Evolutionary conservation across 306 rosid genomes (phyloP).

Genomic region (Ormosia semicastrata): DNA sequence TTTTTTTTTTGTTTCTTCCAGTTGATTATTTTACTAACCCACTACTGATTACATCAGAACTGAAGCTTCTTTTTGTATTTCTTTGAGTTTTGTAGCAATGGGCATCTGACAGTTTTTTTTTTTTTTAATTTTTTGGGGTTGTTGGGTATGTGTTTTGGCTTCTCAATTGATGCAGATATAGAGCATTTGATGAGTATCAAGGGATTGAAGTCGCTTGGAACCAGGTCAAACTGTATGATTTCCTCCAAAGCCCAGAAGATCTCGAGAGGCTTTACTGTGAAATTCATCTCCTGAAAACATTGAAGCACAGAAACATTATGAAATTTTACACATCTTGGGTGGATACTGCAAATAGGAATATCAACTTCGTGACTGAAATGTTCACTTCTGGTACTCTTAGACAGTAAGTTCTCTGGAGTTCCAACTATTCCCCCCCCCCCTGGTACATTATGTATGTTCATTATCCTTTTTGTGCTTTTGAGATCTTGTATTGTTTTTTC

Average conservation of each 20-base stretch:
- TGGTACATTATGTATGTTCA: background rate
- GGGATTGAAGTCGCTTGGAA: conserved; percentile 99
- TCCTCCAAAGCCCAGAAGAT: conserved; percentile 89
- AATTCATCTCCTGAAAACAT: conserved; percentile 86
- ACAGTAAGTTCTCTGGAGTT: conserved; percentile 57
- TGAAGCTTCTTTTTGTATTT: conserved; percentile 20
- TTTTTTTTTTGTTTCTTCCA: background rate
- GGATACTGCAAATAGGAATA: conserved; percentile 79
- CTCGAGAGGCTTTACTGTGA: conserved; percentile 95
- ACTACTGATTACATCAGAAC: conserved; percentile 20
- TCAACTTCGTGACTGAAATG: conserved; percentile 95
- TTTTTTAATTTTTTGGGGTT: background rate
- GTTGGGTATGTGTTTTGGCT: background rate
- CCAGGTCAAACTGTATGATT: conserved; percentile 86
- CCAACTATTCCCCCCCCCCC: background rate
- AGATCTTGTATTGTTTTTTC: conserved; percentile 22
- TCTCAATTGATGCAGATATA: conserved; percentile 56
- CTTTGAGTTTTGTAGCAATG: conserved; percentile 16
- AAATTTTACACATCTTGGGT: conserved; percentile 94
- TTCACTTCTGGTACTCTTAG: conserved; percentile 95
- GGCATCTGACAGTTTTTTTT: conserved; percentile 17
- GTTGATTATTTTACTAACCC: conserved; percentile 11
- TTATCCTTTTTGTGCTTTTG: conserved; percentile 18
- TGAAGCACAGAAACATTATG: conserved; percentile 88
- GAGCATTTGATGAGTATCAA: conserved; percentile 93